Base-by-base conservation (phyloP, 192 early-diverging fungal genomes). In the Coemansia sp. region DNA sequence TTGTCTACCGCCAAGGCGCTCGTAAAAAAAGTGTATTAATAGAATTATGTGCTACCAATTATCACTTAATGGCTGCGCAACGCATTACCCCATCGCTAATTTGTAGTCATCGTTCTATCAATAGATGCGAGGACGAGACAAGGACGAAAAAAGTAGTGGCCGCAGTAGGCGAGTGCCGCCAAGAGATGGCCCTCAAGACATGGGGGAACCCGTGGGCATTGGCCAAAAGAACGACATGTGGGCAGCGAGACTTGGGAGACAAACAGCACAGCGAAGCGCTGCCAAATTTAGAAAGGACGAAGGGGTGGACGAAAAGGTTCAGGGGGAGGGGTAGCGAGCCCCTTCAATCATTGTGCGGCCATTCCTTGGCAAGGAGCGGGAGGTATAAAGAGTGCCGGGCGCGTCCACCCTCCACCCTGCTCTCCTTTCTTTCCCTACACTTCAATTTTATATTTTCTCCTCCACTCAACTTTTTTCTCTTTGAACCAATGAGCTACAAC, bases 401-500 rank as follows among this genome's bases (percentile, higher is more conserved):
- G 27, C 3, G 29, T 29, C 51, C 27, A 16, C 6, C 54, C 27
- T 36, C 6, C 11, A n/a, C 35, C 37, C 64, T 19, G n/a, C 29
- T 46, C 33, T 16, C 24, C 35, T 10, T 33, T 51, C 8, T 46
- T 64, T 34, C 33, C 13, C 11, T 33, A 46, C 17, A 45, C 46
- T 33, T 37, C 33, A 17, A 17, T 50, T 64, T 50, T 44, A 16
- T 33, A 36, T 64, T 36, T 64, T 64, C 17, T 35, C 45, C n/a
- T 35, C 34, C 31, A 9, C 16, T 33, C 62, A 21, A 29, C 42
- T 45, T 33, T 63, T 63, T 29, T 63, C 14, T 33, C 42, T 45
- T 14, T 44, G 35, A 36, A 4, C 63, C 63, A 33, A 64, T 64
- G 63, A 64, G 37, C 63, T 48, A 73, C 56, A 40, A 59, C 70